Percentiles rank a stretch among this genome's conserved stretches.
Conservation (phyloP, 225 moss, liverwort and hornwort genomes). For the Ulota crispa region DNA sequence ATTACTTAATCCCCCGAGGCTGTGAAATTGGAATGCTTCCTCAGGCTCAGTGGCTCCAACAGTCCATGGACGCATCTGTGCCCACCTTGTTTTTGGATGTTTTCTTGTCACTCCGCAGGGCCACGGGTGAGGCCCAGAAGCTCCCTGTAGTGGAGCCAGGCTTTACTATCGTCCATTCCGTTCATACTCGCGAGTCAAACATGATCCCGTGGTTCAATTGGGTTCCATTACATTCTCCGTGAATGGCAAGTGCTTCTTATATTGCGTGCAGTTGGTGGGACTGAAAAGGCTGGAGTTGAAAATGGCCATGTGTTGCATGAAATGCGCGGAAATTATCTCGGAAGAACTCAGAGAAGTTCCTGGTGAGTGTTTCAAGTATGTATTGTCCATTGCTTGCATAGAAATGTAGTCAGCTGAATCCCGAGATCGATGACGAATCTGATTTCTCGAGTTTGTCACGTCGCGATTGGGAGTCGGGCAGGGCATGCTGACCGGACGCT, state of each 20-base stretch:
- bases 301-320: conserved; percentile 54
- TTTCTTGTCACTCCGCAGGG: neutral
- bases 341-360: conserved; percentile 47
- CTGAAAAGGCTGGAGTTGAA: conserved; percentile 43
- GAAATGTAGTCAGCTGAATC: neutral
- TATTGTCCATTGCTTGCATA: neutral
- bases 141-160: too few species aligned
- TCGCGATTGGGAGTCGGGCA: neutral
- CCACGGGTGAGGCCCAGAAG: too few species aligned
- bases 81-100: neutral
- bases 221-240: neutral
- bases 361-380: conserved; percentile 33
- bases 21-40: neutral
- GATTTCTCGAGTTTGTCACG: neutral
- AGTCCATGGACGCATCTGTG: neutral
- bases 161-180: too few species aligned
- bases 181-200: too few species aligned
- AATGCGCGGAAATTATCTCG: conserved; percentile 55
- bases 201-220: neutral
- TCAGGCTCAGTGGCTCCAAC: neutral
- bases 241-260: neutral
- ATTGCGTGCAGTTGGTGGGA: conserved; percentile 42
- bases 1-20: neutral
- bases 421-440: neutral
- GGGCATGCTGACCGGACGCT: neutral